Percentiles rank a stretch among this genome's conserved stretches.
Conservation (phyloP, 2,329 filamentous ascomycete genomes). For the Fusarium oxysporum region DNA sequence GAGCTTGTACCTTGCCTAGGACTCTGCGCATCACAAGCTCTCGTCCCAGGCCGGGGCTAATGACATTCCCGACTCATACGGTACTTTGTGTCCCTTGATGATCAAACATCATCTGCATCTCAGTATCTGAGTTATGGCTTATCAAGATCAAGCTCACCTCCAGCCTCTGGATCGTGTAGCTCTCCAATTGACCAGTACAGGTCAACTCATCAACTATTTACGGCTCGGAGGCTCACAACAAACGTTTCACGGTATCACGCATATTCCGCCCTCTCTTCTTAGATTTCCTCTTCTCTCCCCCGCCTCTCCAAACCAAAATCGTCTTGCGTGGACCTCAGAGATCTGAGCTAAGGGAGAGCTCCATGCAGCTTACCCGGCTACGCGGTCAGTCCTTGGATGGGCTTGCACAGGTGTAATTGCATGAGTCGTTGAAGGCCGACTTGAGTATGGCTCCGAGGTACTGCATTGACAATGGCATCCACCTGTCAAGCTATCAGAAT, state of each 20-base stretch:
- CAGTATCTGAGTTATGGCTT: neutral
- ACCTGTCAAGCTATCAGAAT: neutral
- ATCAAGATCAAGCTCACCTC: neutral
- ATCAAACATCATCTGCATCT: neutral
- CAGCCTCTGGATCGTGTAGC: neutral
- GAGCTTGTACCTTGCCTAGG: slow-evolving; percentile 21
- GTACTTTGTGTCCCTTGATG: slow-evolving; percentile 11
- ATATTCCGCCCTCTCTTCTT: neutral
- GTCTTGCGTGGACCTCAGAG: slow-evolving; percentile 20
- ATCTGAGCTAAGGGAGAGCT: slow-evolving; percentile 15
- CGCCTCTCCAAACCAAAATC: slow-evolving; percentile 9
- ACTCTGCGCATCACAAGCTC: slow-evolving; percentile 22
- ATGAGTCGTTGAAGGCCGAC: neutral
- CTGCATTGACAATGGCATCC: neutral
- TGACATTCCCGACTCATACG: neutral
- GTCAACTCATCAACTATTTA: neutral
- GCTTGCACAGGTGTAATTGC: neutral
- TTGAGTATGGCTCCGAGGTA: neutral
- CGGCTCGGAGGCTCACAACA: neutral
- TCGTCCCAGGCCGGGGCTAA: neutral
- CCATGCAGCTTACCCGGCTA: slow-evolving; percentile 20
- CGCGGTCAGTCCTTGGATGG: neutral
- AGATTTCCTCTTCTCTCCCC: neutral
- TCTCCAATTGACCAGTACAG: neutral
- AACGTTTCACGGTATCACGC: slow-evolving; percentile 9